Base-by-base conservation (phyloP, 768 basidiomycete genomes). In the Strobilomyces dryophilus region DNA sequence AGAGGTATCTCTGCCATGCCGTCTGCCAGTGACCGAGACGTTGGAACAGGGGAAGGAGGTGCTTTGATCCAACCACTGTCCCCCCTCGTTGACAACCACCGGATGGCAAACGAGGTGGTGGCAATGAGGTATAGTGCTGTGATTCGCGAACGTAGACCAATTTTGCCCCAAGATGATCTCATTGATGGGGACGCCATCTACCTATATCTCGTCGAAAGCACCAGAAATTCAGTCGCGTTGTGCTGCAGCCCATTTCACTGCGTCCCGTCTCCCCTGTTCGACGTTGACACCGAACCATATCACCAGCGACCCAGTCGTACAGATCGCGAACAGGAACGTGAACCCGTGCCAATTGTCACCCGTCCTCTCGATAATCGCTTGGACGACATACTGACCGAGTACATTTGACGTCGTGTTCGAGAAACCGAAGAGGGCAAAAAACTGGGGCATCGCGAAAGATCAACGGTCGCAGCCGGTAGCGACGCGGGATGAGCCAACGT, bases 401-500 rank as follows among this genome's bases (percentile, higher is more conserved):
- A 91, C 89, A 2, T 85, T 87, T n/a, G 87, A 89, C 0, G 88
- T 87, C 12, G 87, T 81, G 66, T 90, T 90, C 3, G 86, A 90
- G 21, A 93, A 78, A 8, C 88, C 89, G 59, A 89, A 93, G 21
- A 95, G 78, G 3, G 90, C 88, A 66, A 93, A 94, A 71, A 92
- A 93, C 84, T 90, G 43, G 5, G 1, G 8, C 27, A 56, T 45
- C 8, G n/a, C n/a, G n/a, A n/a, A 31, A 31, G 5, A 8, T 27
- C 27, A 47, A 3, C 8, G 0, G 21, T 2, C 11, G 12, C 29
- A 7, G n/a, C n/a, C n/a, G n/a, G n/a, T n/a, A n/a, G n/a, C n/a
- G n/a, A 2, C 24, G 41, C 8, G 48, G 12, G 27, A 42, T 20
- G 2, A n/a, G 1, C 8, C 11, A 8, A 49, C 63, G 20, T 52